Evolutionary conservation across 352 stramenopile genomes (phyloP), one percentile per base, ranked within the genome.

Genomic region (Salisapilia sapeloensis): DNA sequence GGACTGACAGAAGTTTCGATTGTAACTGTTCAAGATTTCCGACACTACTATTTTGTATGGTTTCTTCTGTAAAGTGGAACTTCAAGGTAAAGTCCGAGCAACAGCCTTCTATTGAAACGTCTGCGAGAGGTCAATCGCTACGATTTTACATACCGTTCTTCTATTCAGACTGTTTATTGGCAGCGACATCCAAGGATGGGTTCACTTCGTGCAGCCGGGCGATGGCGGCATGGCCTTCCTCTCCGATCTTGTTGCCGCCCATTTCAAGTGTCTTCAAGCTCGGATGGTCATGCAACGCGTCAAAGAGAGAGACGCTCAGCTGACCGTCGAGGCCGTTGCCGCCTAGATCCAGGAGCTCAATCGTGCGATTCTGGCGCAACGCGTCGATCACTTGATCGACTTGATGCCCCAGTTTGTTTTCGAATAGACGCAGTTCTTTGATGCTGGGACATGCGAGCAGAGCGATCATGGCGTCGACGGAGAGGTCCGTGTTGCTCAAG

Each of bases 221-320:
- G 11, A 89, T 57, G 26, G 72, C 72, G 0, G 45, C 52, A 28
- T 74, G 64, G 16, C 72, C 72, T 9, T 57, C 47, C 34, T 82
- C 58, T 6, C 69, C 72, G 1, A 89, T 46, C 16, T 62, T 79
- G 46, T 89, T 89, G 43, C 72, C 72, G 42, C 72, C 72, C 60
- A 89, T 79, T 35, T 89, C 72, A 10, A 85, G 59, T 16, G 72
- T 89, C 44, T 60, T 60, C n/a, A 89, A 58, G 18, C 63, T 62
- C 25, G 58, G 41, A 29, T 84, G 69, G 0, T 37, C 28, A 46
- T 89, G 72, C 11, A 89, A 42, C 16, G 52, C 48, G 19, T 75
- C 42, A 17, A 89, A 83, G 10, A 89, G 53, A 28, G 40, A 32
- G 13, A 77, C 55, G 26, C 60, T 75, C 20, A 81, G 48, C 6